Percentiles rank a stretch among this genome's conserved stretches.
These are phyloP conservation scores for Panicum virgatum DNA, from an alignment of 202 grass and related monocot species.

Conservation along the genomic window DNA sequence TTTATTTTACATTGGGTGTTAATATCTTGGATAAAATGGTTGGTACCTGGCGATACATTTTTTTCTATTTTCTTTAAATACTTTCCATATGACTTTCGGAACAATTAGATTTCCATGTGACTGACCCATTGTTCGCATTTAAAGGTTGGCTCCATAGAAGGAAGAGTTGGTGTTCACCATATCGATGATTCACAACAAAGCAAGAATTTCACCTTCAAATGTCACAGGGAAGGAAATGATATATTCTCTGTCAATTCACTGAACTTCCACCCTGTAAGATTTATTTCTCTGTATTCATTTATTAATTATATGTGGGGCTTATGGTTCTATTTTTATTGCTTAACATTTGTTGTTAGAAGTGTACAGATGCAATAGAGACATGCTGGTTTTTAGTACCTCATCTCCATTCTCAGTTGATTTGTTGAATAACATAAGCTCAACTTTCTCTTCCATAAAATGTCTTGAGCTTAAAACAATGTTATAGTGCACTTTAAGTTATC, in stretches of 20 bases:
- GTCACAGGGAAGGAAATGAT: slow-evolving; percentile 75
- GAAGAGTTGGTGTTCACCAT: slow-evolving; percentile 87
- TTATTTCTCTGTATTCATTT: slow-evolving; percentile 4
- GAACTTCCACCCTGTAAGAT: slow-evolving; percentile 88
- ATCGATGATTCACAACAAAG: slow-evolving; percentile 70
- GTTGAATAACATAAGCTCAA: neutral
- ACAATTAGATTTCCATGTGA: neutral
- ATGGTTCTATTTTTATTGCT: neutral
- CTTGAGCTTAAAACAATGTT: slow-evolving; percentile 6
- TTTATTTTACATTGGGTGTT: slow-evolving; percentile 23
- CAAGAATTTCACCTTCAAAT: slow-evolving; percentile 93
- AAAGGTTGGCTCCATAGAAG: slow-evolving; percentile 89
- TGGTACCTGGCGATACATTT: neutral
- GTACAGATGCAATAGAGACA: neutral
- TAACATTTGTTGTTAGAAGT: neutral
- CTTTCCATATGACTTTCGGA: neutral
- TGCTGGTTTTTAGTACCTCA: neutral
- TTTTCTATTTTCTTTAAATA: slow-evolving; percentile 13
- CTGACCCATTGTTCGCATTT: slow-evolving; percentile 34
- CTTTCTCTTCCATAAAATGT: neutral
- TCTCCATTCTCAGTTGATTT: slow-evolving; percentile 34
- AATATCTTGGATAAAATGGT: neutral
- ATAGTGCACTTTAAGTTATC: neutral
- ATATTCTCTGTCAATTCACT: slow-evolving; percentile 85
- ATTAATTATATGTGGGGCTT: neutral